Evolutionary conservation across 176 grass and related monocot genomes (phyloP).

Genomic region (Phragmites australis): DNA sequence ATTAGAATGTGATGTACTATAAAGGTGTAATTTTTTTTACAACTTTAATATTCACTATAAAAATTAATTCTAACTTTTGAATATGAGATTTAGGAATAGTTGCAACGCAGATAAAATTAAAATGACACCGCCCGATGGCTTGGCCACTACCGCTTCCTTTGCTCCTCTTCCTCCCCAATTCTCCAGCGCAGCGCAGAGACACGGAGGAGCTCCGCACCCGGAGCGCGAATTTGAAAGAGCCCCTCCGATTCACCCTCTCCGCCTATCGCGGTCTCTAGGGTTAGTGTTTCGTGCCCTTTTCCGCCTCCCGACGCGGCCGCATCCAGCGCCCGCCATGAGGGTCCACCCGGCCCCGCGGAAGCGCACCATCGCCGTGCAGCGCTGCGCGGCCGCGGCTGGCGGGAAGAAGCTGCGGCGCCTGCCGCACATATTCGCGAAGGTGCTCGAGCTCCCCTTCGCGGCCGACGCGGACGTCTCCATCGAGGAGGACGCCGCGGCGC

Average conservation of each 20-base stretch:
- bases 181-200: neutral
- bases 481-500: constrained; percentile 68
- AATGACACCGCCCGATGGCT: neutral
- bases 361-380: constrained; percentile 64
- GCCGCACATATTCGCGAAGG: constrained; percentile 90
- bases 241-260: constrained; percentile 12
- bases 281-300: neutral
- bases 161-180: neutral
- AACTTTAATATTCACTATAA: too few species aligned
- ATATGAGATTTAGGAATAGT: too few species aligned
- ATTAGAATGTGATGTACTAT: too few species aligned
- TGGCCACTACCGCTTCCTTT: neutral
- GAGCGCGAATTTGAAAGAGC: constrained; percentile 23
- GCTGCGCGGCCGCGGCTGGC: neutral
- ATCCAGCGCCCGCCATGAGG: constrained; percentile 39
- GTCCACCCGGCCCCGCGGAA: constrained; percentile 66
- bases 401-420: constrained; percentile 95
- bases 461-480: constrained; percentile 83
- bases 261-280: neutral
- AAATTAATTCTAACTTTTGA: too few species aligned
- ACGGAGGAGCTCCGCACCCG: neutral
- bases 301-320: neutral
- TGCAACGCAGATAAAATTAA: too few species aligned
- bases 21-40: too few species aligned
- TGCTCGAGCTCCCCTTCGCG: constrained; percentile 89